Percentiles rank a stretch among this genome's conserved stretches.
Evolutionary conservation across 2,329 filamentous ascomycete genomes (phyloP).

Genomic region (Myriosclerotinia curreyana): DNA sequence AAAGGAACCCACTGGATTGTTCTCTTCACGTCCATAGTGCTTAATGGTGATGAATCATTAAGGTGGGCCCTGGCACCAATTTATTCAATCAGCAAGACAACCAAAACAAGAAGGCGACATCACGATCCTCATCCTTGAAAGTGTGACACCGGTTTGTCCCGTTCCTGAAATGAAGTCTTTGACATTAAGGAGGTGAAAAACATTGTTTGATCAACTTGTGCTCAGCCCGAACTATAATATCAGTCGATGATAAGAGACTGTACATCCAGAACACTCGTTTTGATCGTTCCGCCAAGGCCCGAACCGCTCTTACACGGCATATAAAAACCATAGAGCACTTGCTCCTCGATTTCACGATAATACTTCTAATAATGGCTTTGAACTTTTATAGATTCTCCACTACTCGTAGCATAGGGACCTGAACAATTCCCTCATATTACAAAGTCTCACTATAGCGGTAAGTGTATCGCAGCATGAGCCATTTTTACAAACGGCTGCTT

Average conservation of each 20-base stretch:
- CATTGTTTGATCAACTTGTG: slow-evolving; percentile 4
- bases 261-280: slow-evolving; percentile 12
- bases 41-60: slow-evolving; percentile 10
- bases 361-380: background rate
- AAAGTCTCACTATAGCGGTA: background rate
- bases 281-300: slow-evolving; percentile 7
- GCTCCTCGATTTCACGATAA: slow-evolving; percentile 18
- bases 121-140: background rate
- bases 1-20: background rate
- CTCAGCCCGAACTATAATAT: slow-evolving; percentile 12
- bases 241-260: slow-evolving; percentile 5
- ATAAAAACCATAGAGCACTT: slow-evolving; percentile 16
- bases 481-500: slow-evolving; percentile 10
- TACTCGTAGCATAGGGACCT: background rate
- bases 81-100: background rate
- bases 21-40: background rate
- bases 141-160: slow-evolving; percentile 15
- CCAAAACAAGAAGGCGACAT: slow-evolving; percentile 1
- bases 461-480: slow-evolving; percentile 16
- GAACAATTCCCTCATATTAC: slow-evolving; percentile 16
- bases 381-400: background rate
- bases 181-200: slow-evolving; percentile 7
- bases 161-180: background rate
- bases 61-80: background rate
- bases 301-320: slow-evolving; percentile 13